Evolutionary conservation across 352 stramenopile species (phyloP), one percentile per base, ranked within the genome.

Genomic region (Globisporangium mamillatum): DNA sequence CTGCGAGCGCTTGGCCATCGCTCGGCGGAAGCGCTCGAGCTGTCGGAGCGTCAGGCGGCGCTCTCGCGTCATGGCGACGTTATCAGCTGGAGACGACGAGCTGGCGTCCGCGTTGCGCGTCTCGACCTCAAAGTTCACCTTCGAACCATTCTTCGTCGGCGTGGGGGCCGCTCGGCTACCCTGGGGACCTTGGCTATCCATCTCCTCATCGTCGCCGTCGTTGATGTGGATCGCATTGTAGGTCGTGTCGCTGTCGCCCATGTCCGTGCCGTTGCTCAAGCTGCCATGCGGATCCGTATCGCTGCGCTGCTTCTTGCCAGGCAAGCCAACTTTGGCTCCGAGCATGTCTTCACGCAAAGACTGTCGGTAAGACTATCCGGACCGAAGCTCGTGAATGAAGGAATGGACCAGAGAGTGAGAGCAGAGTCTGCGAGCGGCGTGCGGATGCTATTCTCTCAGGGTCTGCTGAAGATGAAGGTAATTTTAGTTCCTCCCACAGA

Each of bases 1-100:
- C 3, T 59, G 66, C 36, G 48, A 66, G 9, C 66, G 66, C 66
- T 69, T 65, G 7, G 69, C 72, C 65, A 80, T 73, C 20, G 72
- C 75, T n/a, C 66, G 63, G 7, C 70, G 66, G 56, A 81, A 81
- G 4, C 75, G 66, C 57, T 81, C 75, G 12, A 79, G 67, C 60
- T 81, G 75, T 27, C 60, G 55, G 29, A 81, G n/a, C 10, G 70
- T 73, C 48, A 81, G 64, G 9, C 72, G 66, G 7, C 63, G 65
- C 54, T 80, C 73, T 25, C 66, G 63, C 25, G 52, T 52, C 38
- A 60, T 72, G 20, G n/a, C 16, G 1, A 46, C 63, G 20, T 27
- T 36, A 9, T 22, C 54, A 25, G 22, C 20, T 8, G 29, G 34
- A 1, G 41, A 52, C 16, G 63, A 63, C 14, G 32, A 63, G 36